Evolutionary conservation across 2,329 filamentous ascomycete species (phyloP).

Genomic region (Sporothrix pallida): DNA sequence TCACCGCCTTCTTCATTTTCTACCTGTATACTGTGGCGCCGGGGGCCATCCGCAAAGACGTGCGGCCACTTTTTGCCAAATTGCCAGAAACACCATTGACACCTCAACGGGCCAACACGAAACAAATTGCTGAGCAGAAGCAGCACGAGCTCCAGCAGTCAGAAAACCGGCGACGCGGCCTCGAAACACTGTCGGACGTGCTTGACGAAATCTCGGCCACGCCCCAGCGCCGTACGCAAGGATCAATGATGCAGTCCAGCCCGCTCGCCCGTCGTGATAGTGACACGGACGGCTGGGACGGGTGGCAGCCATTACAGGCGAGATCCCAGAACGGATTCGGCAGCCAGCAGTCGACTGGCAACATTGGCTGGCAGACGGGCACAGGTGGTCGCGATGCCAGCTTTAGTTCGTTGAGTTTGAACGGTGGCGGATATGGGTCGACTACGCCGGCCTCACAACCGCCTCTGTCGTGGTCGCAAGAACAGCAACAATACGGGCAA

Average conservation of each 20-base stretch:
- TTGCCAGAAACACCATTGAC: conserved; percentile 38
- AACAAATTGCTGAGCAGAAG: not conserved
- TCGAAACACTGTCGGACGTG: conserved; percentile 51
- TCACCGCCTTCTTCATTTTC: conserved; percentile 58
- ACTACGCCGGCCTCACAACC: not conserved
- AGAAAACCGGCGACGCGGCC: conserved; percentile 45
- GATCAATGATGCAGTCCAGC: not conserved
- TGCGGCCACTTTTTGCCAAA: conserved; percentile 59
- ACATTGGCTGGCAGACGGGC: not conserved
- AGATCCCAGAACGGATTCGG: not conserved
- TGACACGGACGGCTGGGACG: conserved; percentile 32
- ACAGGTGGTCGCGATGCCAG: conserved; percentile 31
- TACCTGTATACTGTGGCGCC: conserved; percentile 57
- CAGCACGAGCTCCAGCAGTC: conserved; percentile 33
- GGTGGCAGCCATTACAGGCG: conserved; percentile 10
- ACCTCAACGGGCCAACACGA: conserved; percentile 21
- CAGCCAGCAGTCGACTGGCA: not conserved
- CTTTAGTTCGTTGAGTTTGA: conserved; percentile 14
- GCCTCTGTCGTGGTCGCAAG: conserved; percentile 4
- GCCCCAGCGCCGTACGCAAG: conserved; percentile 27
- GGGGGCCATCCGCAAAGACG: conserved; percentile 60
- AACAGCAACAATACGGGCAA: conserved; percentile 37
- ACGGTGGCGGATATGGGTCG: conserved; percentile 1
- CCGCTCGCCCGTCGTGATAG: not conserved
- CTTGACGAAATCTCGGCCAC: conserved; percentile 53